Conservation (phyloP, 1,139 yeast species). For the Geotrichum siamense region DNA sequence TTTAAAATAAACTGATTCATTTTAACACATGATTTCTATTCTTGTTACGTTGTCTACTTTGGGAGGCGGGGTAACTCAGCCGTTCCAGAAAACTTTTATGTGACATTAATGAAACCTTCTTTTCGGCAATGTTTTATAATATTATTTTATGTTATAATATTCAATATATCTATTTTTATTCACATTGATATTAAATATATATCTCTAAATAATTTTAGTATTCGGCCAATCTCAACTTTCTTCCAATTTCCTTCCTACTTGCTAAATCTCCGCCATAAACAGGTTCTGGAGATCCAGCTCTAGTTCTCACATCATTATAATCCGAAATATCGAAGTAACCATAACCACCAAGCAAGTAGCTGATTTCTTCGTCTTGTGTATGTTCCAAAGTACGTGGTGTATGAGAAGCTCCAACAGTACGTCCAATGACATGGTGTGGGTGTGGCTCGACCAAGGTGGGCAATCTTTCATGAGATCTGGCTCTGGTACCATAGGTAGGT, state of each 20-base stretch:
- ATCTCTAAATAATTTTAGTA: too few species aligned
- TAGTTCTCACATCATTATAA: conserved; percentile 52
- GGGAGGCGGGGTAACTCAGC: too few species aligned
- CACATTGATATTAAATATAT: too few species aligned
- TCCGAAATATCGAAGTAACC: conserved; percentile 73
- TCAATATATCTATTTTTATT: too few species aligned
- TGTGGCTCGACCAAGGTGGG: conserved; percentile 16
- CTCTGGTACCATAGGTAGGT: conserved; percentile 21
- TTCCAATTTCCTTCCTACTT: conserved; percentile 51
- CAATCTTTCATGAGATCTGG: conserved; percentile 25
- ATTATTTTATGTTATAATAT: too few species aligned
- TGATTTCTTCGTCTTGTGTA: conserved; percentile 30
- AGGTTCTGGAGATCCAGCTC: conserved; percentile 64
- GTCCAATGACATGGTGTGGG: conserved; percentile 19
- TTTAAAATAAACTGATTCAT: too few species aligned
- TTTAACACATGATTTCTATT: too few species aligned
- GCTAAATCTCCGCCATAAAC: neutral
- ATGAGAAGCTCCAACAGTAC: conserved; percentile 24
- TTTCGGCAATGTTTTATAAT: too few species aligned
- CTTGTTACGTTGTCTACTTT: too few species aligned
- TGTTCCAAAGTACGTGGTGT: conserved; percentile 22
- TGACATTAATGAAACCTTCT: too few species aligned
- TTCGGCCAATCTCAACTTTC: conserved; percentile 66
- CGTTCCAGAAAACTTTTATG: too few species aligned
- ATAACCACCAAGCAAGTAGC: conserved; percentile 68